phyloP scores from a whole-genome alignment of 371 early-diverging fungal genomes.

The Mortierella sp. region DNA sequence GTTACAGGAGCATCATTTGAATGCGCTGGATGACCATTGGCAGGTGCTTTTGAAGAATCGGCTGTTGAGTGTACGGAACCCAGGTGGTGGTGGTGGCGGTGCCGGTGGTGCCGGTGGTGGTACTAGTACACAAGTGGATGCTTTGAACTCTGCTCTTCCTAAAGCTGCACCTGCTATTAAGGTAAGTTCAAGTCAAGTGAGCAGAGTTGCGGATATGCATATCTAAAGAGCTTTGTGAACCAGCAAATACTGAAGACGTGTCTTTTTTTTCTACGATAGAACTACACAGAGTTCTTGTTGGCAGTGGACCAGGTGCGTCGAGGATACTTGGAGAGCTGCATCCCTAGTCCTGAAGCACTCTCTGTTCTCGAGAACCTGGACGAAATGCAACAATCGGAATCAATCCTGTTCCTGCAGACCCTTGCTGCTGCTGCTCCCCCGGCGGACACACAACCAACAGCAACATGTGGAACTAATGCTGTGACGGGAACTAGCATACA shows the following conservation, averaged over 20 bases:
- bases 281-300: slow-evolving; percentile 27
- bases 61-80: background rate
- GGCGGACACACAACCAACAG: background rate
- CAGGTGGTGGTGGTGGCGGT: background rate
- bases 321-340: slow-evolving; percentile 34
- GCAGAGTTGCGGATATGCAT: background rate
- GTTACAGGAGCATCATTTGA: slow-evolving; percentile 37
- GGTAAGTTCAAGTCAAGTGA: slow-evolving; percentile 10
- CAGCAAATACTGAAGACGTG: background rate
- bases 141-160: background rate
- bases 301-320: slow-evolving; percentile 45
- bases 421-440: background rate
- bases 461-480: background rate
- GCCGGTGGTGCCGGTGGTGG: background rate
- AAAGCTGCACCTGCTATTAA: slow-evolving; percentile 23
- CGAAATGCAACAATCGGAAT: slow-evolving; percentile 46
- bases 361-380: slow-evolving; percentile 38
- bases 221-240: background rate
- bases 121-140: background rate
- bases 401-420: slow-evolving; percentile 22
- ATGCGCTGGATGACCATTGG: slow-evolving; percentile 41
- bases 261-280: slow-evolving; percentile 14
- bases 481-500: too few relatives aligned
- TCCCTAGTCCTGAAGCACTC: slow-evolving; percentile 50
- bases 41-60: slow-evolving; percentile 30